Percentiles rank a stretch among this genome's conserved stretches.
These are phyloP conservation scores for Macadamia integrifolia DNA, from an alignment of 164 flowering plant genomes.

Conservation along the genomic window DNA sequence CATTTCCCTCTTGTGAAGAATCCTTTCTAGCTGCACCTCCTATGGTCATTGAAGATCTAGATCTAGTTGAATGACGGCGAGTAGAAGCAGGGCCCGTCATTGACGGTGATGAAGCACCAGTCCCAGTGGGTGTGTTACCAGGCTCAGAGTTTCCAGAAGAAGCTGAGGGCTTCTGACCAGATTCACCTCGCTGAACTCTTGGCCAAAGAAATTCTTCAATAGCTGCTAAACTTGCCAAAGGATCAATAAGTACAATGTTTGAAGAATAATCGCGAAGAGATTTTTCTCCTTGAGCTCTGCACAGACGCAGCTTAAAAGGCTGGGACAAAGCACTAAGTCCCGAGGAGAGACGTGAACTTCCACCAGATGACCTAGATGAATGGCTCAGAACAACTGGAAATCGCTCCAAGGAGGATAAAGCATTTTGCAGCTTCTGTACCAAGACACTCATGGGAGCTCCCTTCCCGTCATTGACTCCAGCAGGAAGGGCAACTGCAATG, in stretches of 20 bases:
- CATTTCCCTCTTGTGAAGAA: conserved; percentile 42
- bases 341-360: conserved; percentile 74
- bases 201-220: conserved; percentile 98
- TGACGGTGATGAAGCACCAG: conserved; percentile 65
- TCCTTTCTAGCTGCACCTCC: conserved; percentile 64
- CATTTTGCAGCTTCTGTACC: conserved; percentile 91
- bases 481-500: conserved; percentile 65
- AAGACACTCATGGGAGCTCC: conserved; percentile 68
- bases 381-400: conserved; percentile 94
- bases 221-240: conserved; percentile 92
- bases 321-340: conserved; percentile 88
- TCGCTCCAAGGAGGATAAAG: conserved; percentile 87
- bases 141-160: conserved; percentile 66
- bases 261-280: conserved; percentile 94
- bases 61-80: conserved; percentile 78
- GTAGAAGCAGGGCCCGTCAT: conserved; percentile 58
- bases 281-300: conserved; percentile 87
- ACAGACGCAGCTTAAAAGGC: conserved; percentile 91
- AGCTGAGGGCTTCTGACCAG: conserved; percentile 61
- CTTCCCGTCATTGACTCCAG: conserved; percentile 30
- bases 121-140: conserved; percentile 51
- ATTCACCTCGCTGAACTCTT: conserved; percentile 75
- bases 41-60: conserved; percentile 69
- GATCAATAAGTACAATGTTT: conserved; percentile 92
- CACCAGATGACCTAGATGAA: conserved; percentile 71